A percentile compares a stretch with the other conserved stretches of the same genome.
phyloP scores from a whole-genome alignment of 805 yeast species.

The Candida maltosa region DNA sequence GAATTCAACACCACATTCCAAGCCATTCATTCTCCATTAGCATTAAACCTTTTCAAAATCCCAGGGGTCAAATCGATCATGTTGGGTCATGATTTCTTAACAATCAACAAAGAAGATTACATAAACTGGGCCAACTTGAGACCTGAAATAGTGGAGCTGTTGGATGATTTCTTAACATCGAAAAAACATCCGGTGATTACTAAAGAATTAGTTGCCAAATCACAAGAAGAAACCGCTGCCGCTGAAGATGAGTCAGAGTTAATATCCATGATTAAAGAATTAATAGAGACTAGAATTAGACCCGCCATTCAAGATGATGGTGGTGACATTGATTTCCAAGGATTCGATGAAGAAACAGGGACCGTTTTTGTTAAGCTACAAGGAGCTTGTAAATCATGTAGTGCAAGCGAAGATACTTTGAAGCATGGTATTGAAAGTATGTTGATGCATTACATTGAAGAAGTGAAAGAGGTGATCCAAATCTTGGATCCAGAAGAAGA shows the following conservation, averaged over 20 bases:
- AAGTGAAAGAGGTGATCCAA: slow-evolving; percentile 84
- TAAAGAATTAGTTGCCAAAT: slow-evolving; percentile 33
- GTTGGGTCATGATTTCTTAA: slow-evolving; percentile 72
- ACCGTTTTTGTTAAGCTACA: slow-evolving; percentile 83
- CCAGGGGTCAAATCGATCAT: slow-evolving; percentile 68
- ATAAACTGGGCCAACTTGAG: slow-evolving; percentile 55
- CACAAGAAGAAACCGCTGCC: slow-evolving; percentile 37
- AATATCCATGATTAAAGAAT: slow-evolving; percentile 84
- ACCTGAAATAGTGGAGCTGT: slow-evolving; percentile 63
- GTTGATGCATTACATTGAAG: slow-evolving; percentile 96
- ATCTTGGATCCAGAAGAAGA: slow-evolving; percentile 75
- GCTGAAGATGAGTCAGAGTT: slow-evolving; percentile 62
- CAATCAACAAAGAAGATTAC: slow-evolving; percentile 64
- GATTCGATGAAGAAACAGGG: slow-evolving; percentile 82
- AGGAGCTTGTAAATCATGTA: slow-evolving; percentile 96
- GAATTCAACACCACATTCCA: slow-evolving; percentile 53
- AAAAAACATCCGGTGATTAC: slow-evolving; percentile 38
- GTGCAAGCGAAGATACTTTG: slow-evolving; percentile 85
- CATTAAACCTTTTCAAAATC: slow-evolving; percentile 53
- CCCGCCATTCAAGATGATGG: slow-evolving; percentile 99
- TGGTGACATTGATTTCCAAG: slow-evolving; percentile 89
- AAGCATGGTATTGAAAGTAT: slow-evolving; percentile 96
- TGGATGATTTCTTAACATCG: slow-evolving; percentile 45
- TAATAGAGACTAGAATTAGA: slow-evolving; percentile 89
- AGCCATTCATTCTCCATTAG: slow-evolving; percentile 62